Conservation (phyloP, 192 early-diverging fungal species). For the Coemansia sp. region DNA sequence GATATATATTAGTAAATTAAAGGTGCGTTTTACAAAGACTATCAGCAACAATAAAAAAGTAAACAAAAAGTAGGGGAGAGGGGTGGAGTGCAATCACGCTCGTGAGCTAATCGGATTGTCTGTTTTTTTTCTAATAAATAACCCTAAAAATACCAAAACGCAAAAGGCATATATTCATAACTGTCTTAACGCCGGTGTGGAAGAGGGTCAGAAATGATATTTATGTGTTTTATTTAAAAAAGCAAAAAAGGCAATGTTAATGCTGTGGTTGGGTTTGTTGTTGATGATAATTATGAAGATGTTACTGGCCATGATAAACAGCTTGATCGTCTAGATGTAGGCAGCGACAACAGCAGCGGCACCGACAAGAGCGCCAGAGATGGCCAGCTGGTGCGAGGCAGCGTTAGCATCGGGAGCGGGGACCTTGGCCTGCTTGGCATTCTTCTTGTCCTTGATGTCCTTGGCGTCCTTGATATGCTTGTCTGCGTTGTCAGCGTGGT, state of each 20-base stretch:
- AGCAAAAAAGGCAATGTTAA: neutral
- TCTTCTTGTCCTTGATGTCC: conserved; percentile 23
- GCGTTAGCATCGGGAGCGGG: conserved; percentile 31
- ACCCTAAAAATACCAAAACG: no score
- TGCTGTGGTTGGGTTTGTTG: neutral
- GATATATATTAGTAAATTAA: conserved; percentile 1
- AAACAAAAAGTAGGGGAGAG: conserved; percentile 5
- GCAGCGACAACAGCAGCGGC: conserved; percentile 39
- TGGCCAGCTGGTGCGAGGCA: conserved; percentile 41
- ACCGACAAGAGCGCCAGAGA: conserved; percentile 42
- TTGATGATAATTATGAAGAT: neutral
- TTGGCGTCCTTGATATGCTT: conserved; percentile 19
- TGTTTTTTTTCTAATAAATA: no score
- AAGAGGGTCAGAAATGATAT: no score
- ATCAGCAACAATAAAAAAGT: neutral
- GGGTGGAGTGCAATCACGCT: neutral
- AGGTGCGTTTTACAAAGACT: neutral
- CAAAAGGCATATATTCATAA: no score
- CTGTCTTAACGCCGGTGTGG: no score
- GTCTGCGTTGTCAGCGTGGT: neutral
- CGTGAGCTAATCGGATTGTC: no score
- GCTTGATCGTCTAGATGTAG: conserved; percentile 19
- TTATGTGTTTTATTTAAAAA: no score
- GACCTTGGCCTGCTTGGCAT: conserved; percentile 27
- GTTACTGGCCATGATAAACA: no score